phyloP scores from a whole-genome alignment of 768 basidiomycete species.

The Pholiota molesta region DNA sequence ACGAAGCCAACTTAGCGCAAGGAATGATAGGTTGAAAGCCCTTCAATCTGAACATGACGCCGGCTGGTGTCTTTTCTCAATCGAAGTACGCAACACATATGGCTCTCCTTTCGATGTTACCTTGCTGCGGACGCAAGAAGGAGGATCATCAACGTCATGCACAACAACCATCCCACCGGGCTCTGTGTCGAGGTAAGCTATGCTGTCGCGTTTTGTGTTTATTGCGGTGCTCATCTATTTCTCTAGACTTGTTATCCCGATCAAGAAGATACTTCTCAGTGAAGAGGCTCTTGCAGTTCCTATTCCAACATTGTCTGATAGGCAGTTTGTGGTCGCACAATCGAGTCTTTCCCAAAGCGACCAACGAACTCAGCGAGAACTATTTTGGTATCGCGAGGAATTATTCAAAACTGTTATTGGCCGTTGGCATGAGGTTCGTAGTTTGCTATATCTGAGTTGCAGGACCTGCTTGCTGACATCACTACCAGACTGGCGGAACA shows the following conservation, averaged over 20 bases:
- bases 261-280: conserved; percentile 69
- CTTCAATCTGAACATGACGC: conserved; percentile 50
- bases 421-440: conserved; percentile 83
- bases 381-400: conserved; percentile 97
- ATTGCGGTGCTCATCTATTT: not conserved
- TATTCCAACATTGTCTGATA: conserved; percentile 83
- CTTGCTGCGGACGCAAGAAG: conserved; percentile 68
- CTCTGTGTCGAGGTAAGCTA: conserved; percentile 75
- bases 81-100: conserved; percentile 93
- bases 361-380: conserved; percentile 66
- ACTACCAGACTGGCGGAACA: conserved; percentile 69
- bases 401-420: conserved; percentile 71
- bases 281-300: conserved; percentile 60
- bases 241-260: conserved; percentile 64
- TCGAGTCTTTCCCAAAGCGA: conserved; percentile 62
- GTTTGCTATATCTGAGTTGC: conserved; percentile 3
- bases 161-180: conserved; percentile 82
- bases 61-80: conserved; percentile 84
- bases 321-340: conserved; percentile 90
- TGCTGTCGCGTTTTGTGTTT: not conserved
- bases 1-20: conserved; percentile 21
- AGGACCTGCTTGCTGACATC: not conserved
- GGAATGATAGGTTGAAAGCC: conserved; percentile 28
- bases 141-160: conserved; percentile 48
- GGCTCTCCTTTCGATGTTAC: conserved; percentile 90